These are phyloP conservation scores for Hemileia vastatrix DNA, from an alignment of 1,284 basidiomycete species.

Conservation along the genomic window DNA sequence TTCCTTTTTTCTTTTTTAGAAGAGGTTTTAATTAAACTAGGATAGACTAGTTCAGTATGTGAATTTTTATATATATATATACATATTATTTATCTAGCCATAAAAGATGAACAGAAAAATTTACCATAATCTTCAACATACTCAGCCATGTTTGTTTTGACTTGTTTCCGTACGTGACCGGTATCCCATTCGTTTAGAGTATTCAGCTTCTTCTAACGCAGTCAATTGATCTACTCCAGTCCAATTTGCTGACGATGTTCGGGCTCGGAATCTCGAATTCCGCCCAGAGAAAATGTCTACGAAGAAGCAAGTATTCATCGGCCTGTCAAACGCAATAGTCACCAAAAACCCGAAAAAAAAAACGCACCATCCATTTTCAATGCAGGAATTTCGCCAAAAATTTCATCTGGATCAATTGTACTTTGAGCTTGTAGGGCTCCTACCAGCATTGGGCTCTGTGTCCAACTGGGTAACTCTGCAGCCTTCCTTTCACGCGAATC, in stretches of 20 bases:
- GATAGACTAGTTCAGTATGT: no score
- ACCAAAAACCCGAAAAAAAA: no score
- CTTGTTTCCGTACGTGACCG: no score
- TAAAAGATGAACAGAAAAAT: no score
- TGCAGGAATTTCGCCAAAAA: constrained; percentile 75
- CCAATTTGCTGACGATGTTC: constrained; percentile 91
- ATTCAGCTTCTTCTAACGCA: constrained; percentile 68
- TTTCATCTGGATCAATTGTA: constrained; percentile 76
- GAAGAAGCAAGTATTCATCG: constrained; percentile 26
- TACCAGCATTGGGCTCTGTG: constrained; percentile 73
- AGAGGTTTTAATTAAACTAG: no score
- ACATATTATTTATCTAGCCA: no score
- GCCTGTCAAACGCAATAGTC: no score
- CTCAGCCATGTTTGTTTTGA: no score
- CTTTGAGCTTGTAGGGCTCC: constrained; percentile 68
- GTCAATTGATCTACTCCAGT: constrained; percentile 72
- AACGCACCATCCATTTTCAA: constrained; percentile 63
- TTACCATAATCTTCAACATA: no score
- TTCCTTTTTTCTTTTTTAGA: no score
- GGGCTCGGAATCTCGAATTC: constrained; percentile 57
- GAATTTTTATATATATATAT: no score
- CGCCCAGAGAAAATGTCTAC: constrained; percentile 22
- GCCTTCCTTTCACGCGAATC: constrained; percentile 62
- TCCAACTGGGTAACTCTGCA: constrained; percentile 66
- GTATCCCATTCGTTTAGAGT: constrained; percentile 81